phyloP scores from a whole-genome alignment of 352 stramenopile genomes.

The Pythium utonaiense region DNA sequence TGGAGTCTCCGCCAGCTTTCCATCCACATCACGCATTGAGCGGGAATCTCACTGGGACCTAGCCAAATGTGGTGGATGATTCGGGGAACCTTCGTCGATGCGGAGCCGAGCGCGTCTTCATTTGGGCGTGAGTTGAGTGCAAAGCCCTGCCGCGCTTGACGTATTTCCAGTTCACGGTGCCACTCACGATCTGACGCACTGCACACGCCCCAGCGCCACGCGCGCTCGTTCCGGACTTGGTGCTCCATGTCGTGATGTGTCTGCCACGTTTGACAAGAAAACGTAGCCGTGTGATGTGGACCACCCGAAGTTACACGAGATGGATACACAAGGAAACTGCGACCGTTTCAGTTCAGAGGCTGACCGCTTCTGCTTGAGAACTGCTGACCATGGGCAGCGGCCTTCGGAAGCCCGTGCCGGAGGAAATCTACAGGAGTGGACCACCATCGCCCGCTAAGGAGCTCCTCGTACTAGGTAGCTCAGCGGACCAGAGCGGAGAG shows the following conservation, averaged over 20 bases:
- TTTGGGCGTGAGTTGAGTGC: too few species aligned
- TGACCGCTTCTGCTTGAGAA: neutral
- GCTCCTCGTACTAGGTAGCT: neutral
- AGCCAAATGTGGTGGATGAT: constrained; percentile 80
- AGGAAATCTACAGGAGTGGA: constrained; percentile 10
- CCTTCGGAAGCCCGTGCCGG: constrained; percentile 33
- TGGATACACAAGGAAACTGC: neutral
- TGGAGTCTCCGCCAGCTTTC: constrained; percentile 44
- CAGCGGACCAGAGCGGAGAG: neutral
- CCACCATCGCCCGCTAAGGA: neutral
- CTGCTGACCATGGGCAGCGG: constrained; percentile 36
- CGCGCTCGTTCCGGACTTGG: neutral
- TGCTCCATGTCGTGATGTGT: neutral
- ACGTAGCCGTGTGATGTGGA: neutral
- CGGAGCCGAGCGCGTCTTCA: neutral
- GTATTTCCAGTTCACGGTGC: constrained; percentile 22
- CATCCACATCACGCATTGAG: constrained; percentile 32
- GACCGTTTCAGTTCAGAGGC: neutral
- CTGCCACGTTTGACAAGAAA: neutral
- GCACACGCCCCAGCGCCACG: constrained; percentile 38
- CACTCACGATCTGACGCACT: constrained; percentile 26
- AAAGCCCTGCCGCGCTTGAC: constrained; percentile 8
- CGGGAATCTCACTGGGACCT: constrained; percentile 28
- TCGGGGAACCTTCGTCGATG: constrained; percentile 26
- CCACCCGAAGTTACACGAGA: neutral